phyloP scores from a whole-genome alignment of 1,284 basidiomycete genomes.

The Amylostereum areolatum region DNA sequence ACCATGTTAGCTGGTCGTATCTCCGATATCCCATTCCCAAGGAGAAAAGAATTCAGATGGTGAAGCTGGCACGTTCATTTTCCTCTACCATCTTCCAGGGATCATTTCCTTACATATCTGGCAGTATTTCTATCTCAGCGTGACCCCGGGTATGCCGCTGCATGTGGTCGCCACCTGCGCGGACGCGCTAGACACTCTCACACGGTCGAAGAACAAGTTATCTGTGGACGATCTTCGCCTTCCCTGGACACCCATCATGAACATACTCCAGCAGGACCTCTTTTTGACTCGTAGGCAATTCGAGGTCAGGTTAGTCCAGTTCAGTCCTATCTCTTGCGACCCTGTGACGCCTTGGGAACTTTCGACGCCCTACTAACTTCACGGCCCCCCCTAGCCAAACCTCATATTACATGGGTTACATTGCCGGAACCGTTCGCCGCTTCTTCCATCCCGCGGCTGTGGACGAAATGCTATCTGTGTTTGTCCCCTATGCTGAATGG shows the following conservation, averaged over 20 bases:
- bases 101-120: no score
- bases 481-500: constrained; percentile 74
- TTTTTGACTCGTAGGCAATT: constrained; percentile 82
- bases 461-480: constrained; percentile 84
- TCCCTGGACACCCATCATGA: constrained; percentile 84
- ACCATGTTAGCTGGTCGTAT: constrained; percentile 59
- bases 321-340: background rate
- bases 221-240: constrained; percentile 79
- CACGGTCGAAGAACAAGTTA: constrained; percentile 70
- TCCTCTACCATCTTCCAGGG: no score
- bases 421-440: constrained; percentile 76
- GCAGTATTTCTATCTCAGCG: constrained; percentile 63
- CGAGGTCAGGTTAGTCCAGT: constrained; percentile 59
- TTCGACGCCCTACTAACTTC: background rate
- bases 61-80: constrained; percentile 41
- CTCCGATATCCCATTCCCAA: constrained; percentile 85
- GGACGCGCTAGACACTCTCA: constrained; percentile 49
- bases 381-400: constrained; percentile 46
- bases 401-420: constrained; percentile 79
- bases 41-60: constrained; percentile 69
- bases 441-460: constrained; percentile 91
- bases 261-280: constrained; percentile 75
- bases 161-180: constrained; percentile 53
- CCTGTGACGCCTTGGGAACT: constrained; percentile 10
- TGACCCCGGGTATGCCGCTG: constrained; percentile 54